These are phyloP conservation scores for Mastigamoeba balamuthi DNA, from an alignment of 78 protist genomes.

Conservation along the genomic window DNA sequence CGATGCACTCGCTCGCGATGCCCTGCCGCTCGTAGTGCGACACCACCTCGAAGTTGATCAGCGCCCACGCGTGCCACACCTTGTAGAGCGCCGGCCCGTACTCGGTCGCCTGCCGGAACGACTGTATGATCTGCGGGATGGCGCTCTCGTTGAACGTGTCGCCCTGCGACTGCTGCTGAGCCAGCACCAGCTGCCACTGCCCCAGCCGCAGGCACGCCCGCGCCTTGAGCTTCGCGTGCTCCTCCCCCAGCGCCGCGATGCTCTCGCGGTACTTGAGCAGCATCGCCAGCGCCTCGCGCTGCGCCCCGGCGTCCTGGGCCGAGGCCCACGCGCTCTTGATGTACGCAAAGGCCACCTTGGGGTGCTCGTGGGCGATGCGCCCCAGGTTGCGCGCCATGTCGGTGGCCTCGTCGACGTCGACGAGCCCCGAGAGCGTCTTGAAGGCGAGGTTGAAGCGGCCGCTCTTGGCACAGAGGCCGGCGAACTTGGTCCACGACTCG, in stretches of 20 bases:
- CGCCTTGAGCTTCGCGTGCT: slow-evolving; percentile 16
- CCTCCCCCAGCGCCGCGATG: background rate
- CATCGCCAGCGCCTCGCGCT: slow-evolving; percentile 19
- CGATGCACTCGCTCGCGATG: slow-evolving; percentile 20
- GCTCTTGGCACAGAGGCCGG: slow-evolving; percentile 69
- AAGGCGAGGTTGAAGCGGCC: slow-evolving; percentile 43
- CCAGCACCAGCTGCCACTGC: slow-evolving; percentile 48
- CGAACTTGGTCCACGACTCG: slow-evolving; percentile 72
- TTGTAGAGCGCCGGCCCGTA: slow-evolving; percentile 73
- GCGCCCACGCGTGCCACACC: slow-evolving; percentile 95
- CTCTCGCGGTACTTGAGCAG: slow-evolving; percentile 16
- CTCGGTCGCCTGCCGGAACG: slow-evolving; percentile 39
- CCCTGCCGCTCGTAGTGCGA: slow-evolving; percentile 45
- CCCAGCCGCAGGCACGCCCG: slow-evolving; percentile 65
- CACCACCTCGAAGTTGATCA: slow-evolving; percentile 68
- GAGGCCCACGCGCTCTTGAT: slow-evolving; percentile 70
- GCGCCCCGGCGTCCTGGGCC: slow-evolving; percentile 28
- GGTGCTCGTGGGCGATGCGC: slow-evolving; percentile 45
- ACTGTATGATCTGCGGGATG: slow-evolving; percentile 35
- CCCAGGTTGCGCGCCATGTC: slow-evolving; percentile 2
- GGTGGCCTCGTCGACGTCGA: background rate
- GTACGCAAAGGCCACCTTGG: slow-evolving; percentile 67
- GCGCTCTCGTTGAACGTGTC: slow-evolving; percentile 18
- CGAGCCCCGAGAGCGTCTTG: slow-evolving; percentile 26
- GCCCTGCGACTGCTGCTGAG: too few relatives aligned